Percentiles rank a stretch among this genome's conserved stretches.
phyloP scores from a whole-genome alignment of 306 rosid species.

The Cicer yamashitae region DNA sequence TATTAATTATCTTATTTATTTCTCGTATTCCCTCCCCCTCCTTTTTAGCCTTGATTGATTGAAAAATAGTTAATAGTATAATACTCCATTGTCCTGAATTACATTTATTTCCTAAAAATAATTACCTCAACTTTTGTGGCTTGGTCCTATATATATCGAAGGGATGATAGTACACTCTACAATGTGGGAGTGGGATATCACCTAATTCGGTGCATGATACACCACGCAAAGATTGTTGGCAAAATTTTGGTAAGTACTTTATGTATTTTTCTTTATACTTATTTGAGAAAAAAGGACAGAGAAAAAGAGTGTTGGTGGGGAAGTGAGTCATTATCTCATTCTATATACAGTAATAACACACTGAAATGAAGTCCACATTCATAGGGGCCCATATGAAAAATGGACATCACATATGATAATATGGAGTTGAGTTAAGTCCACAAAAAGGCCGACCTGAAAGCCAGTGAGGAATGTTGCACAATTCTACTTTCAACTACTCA shows the following conservation, averaged over 20 bases:
- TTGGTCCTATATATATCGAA: background rate
- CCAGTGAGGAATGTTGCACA: slow-evolving; percentile 14
- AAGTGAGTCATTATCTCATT: background rate
- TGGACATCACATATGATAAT: background rate
- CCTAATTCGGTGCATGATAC: slow-evolving; percentile 22
- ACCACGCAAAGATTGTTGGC: slow-evolving; percentile 17
- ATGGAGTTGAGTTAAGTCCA: background rate
- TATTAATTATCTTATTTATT: too few relatives aligned
- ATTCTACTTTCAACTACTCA: slow-evolving; percentile 5
- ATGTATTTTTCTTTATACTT: background rate
- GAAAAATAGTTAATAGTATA: background rate
- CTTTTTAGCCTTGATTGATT: background rate
- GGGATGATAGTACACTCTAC: background rate
- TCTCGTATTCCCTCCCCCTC: too few relatives aligned
- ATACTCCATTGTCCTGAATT: background rate
- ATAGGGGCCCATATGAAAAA: slow-evolving; percentile 5
- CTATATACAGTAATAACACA: background rate
- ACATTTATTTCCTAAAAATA: background rate
- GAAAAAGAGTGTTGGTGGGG: slow-evolving; percentile 12
- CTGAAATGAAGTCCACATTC: background rate
- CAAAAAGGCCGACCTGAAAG: background rate
- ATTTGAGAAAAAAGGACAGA: background rate
- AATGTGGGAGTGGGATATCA: background rate
- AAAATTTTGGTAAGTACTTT: background rate
- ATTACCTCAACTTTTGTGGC: background rate